Conservation (phyloP, 2,329 filamentous ascomycete genomes). For the Colletotrichum salicis region DNA sequence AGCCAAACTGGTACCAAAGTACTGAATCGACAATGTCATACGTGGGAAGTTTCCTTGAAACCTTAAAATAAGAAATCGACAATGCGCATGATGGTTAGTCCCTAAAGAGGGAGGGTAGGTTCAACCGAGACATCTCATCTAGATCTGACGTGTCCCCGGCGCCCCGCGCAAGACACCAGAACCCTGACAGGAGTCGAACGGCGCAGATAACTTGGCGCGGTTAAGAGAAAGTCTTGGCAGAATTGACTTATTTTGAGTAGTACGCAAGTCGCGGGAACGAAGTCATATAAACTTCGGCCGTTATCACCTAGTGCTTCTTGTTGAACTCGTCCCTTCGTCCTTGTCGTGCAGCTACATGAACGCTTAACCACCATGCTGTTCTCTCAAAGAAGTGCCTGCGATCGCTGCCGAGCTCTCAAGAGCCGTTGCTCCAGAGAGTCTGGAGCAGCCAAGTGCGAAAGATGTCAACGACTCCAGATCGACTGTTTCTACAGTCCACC, state of each 20-base stretch:
- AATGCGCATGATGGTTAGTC: constrained; percentile 26
- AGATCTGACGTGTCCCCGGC: constrained; percentile 28
- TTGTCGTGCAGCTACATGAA: constrained; percentile 4
- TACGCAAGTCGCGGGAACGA: background rate
- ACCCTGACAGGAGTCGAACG: constrained; percentile 27
- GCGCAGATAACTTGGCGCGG: constrained; percentile 5
- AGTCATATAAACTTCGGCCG: constrained; percentile 24
- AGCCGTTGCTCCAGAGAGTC: constrained; percentile 29
- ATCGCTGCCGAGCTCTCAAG: constrained; percentile 34
- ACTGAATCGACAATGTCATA: constrained; percentile 32
- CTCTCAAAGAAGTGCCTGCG: constrained; percentile 35
- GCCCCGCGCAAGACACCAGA: constrained; percentile 19
- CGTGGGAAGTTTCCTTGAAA: constrained; percentile 29
- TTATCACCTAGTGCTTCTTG: background rate
- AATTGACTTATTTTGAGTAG: constrained; percentile 12
- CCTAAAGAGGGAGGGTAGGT: constrained; percentile 1
- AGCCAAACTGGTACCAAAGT: constrained; percentile 1
- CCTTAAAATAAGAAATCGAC: constrained; percentile 23
- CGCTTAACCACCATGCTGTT: constrained; percentile 23
- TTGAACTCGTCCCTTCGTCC: background rate
- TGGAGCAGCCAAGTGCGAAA: constrained; percentile 30
- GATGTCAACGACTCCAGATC: constrained; percentile 31
- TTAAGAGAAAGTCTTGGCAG: constrained; percentile 4
- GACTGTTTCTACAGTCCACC: constrained; percentile 33
- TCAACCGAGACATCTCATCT: constrained; percentile 30